These are phyloP conservation scores for Malus hybrid DNA, from an alignment of 331 rosid genomes.

Conservation along the genomic window DNA sequence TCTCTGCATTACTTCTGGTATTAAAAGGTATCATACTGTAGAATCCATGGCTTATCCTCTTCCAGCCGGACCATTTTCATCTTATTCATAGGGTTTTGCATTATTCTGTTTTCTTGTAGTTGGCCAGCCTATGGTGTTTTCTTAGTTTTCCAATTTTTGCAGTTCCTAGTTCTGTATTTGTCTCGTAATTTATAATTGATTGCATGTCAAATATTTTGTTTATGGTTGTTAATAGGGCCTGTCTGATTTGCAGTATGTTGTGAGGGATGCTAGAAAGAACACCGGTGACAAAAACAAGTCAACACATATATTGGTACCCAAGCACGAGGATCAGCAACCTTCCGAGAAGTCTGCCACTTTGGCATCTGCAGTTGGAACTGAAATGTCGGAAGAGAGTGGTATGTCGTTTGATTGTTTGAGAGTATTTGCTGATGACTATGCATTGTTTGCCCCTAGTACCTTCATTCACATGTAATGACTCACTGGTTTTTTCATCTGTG, in stretches of 20 bases:
- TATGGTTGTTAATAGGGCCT: conserved; percentile 3
- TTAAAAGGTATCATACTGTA: neutral
- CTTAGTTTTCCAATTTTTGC: neutral
- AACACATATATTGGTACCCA: conserved; percentile 36
- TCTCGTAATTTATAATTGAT: neutral
- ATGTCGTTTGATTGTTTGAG: neutral
- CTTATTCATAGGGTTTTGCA: neutral
- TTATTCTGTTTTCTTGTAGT: neutral
- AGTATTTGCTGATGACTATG: neutral
- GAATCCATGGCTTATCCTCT: neutral
- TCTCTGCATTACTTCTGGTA: neutral
- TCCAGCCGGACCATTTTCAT: neutral
- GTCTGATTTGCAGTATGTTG: conserved; percentile 57
- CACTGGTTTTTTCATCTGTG: neutral
- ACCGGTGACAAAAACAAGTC: conserved; percentile 47
- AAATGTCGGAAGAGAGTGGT: conserved; percentile 25
- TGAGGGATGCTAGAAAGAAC: conserved; percentile 51
- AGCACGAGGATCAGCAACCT: conserved; percentile 39
- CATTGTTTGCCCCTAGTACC: neutral
- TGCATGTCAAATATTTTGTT: neutral
- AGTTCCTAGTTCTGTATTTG: neutral
- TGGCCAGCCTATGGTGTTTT: neutral
- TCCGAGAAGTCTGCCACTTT: conserved; percentile 31
- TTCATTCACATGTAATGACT: neutral
- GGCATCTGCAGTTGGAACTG: conserved; percentile 39